Base-by-base conservation (phyloP, 306 rosid species). In the Casuarina glauca region DNA sequence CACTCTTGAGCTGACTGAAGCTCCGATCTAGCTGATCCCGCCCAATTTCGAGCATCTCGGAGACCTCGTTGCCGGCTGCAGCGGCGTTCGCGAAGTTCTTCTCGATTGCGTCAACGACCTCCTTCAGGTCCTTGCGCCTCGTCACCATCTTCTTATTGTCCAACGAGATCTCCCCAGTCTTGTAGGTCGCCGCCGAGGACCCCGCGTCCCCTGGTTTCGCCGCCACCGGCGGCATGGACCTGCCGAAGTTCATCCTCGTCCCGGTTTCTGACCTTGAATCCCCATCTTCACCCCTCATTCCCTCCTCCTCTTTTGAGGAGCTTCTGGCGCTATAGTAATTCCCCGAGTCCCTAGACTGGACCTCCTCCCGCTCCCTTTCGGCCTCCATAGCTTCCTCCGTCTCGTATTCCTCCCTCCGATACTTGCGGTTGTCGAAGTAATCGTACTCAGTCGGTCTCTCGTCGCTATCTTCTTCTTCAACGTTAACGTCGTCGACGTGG, bases 341-440 rank as follows among this genome's bases (percentile, higher is more conserved):
- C 39, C 80, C 99, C 99, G 98, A 96, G 69, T 96, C 99, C 48
- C 99, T 96, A 74, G 97, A 96, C 66, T 90, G 94, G 39, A 96
- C 99, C 80, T 96, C 99, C 62, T 96, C 99, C 7, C 98, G 79
- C 83, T 96, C 97, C 0, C 93, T 81, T 70, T 87, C 91, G 0
- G 90, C 64, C 35, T 67, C 71, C 83, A 57, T 89, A 83, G 35
- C 86, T 87, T 68, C 4, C 81, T 95, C 97, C 0, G 93, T 81
- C 73, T 86, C 90, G 1, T 89, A 12, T 5, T 66, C 71, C 82
- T 35, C 17, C 86, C 82, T 19, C 87, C 91, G 71, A 36, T 70
- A 71, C 4, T 61, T 55, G 55, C 70, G 75, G 4, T 72, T 3
- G 48, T 82, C 54, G 73, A 87, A 89, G 84, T 70, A 89, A 45